Conservation (phyloP, 1,139 yeast genomes). For the Blastobotrys apis region DNA sequence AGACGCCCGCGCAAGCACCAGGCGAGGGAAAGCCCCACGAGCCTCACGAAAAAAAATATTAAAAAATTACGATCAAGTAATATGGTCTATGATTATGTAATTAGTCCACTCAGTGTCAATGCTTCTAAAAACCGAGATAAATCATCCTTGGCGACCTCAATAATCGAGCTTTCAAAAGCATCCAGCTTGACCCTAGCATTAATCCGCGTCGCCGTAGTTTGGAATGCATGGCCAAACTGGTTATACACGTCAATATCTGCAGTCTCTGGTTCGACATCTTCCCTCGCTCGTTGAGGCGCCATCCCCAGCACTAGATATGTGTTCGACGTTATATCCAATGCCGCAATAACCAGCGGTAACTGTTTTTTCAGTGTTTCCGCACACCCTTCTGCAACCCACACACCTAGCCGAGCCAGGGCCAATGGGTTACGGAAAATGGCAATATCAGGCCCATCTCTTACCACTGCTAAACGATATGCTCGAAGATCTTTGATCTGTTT, state of each 20-base stretch:
- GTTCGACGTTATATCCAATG: constrained; percentile 67
- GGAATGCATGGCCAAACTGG: constrained; percentile 87
- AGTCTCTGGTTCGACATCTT: constrained; percentile 25
- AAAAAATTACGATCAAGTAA: neutral
- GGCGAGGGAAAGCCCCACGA: neutral
- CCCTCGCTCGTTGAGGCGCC: constrained; percentile 68
- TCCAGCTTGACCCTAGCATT: constrained; percentile 90
- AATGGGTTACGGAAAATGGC: constrained; percentile 78
- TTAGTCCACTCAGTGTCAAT: constrained; percentile 42
- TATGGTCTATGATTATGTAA: neutral
- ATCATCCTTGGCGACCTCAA: constrained; percentile 85
- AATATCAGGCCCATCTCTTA: constrained; percentile 85
- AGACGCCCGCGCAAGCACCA: neutral
- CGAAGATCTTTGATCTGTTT: constrained; percentile 73
- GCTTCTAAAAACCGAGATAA: constrained; percentile 82
- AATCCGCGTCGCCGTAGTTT: constrained; percentile 72
- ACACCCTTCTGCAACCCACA: constrained; percentile 87
- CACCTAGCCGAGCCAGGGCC: constrained; percentile 75
- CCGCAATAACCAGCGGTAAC: constrained; percentile 83
- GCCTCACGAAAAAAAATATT: neutral
- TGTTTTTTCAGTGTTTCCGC: constrained; percentile 69
- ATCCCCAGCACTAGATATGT: constrained; percentile 87
- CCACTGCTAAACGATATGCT: constrained; percentile 77
- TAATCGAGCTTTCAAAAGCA: constrained; percentile 89
- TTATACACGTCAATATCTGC: constrained; percentile 45